Evolutionary conservation across 805 yeast species (phyloP).

Genomic region (Zygosaccharomyces siamensis): DNA sequence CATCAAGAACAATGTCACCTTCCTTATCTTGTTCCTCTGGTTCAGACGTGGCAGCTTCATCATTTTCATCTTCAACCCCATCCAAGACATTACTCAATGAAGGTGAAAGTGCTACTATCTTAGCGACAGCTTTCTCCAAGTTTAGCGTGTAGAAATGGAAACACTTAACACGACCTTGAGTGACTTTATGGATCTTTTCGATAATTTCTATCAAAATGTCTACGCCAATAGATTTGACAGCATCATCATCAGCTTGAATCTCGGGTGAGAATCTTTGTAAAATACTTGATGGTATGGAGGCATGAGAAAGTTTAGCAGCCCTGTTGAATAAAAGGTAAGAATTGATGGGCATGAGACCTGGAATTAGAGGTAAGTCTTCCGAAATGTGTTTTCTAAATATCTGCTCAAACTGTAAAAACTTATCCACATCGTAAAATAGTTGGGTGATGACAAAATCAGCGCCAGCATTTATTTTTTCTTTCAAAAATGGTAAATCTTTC

Average conservation of each 20-base stretch:
- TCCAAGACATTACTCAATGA: slow-evolving; percentile 47
- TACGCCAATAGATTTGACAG: slow-evolving; percentile 80
- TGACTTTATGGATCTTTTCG: slow-evolving; percentile 47
- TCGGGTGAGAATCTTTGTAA: slow-evolving; percentile 49
- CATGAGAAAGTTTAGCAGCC: slow-evolving; percentile 86
- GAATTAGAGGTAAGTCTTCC: slow-evolving; percentile 55
- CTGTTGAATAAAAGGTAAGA: slow-evolving; percentile 77
- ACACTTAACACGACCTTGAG: slow-evolving; percentile 62
- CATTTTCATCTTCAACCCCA: slow-evolving; percentile 41
- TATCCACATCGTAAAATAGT: slow-evolving; percentile 80
- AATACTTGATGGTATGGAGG: slow-evolving; percentile 63
- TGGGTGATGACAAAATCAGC: slow-evolving; percentile 93
- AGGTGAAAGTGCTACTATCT: slow-evolving; percentile 61
- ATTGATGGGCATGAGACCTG: slow-evolving; percentile 90
- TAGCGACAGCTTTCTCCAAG: slow-evolving; percentile 87
- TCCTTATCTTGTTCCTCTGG: slow-evolving; percentile 27
- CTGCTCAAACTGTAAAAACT: slow-evolving; percentile 62
- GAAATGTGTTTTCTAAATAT: slow-evolving; percentile 42
- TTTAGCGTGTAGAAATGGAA: slow-evolving; percentile 91
- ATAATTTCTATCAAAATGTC: slow-evolving; percentile 62
- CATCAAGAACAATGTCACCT: slow-evolving; percentile 33
- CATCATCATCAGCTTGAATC: slow-evolving; percentile 67
- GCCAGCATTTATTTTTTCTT: slow-evolving; percentile 86
- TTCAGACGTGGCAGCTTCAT: slow-evolving; percentile 26
- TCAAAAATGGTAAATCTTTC: slow-evolving; percentile 71